Base-by-base conservation (phyloP, 2,329 filamentous ascomycete species). In the Scortechinia acanthostroma region DNA sequence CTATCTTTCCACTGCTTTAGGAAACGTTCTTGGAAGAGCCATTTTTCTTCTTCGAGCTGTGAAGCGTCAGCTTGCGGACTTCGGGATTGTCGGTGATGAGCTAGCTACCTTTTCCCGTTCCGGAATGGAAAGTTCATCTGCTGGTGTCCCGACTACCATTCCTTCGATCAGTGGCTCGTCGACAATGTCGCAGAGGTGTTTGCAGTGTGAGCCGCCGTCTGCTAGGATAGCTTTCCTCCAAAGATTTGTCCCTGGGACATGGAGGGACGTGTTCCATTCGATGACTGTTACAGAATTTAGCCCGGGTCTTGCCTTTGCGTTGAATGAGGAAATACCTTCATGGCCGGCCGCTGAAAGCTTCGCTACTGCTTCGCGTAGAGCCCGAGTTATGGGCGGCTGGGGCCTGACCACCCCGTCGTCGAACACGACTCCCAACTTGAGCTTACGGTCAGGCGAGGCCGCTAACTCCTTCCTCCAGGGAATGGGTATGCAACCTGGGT, bases 331-430 rank as follows among this genome's bases (percentile, higher is more conserved):
- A 30, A 30, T 46, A 45, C 46, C 46, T 42, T 47, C 46, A 22
- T 47, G 46, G 14, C 46, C 46, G 3, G 61, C 35, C 53, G 63
- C 55, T 58, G 64, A 28, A 47, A 76, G 45, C 4, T 51, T 54
- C 10, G 52, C 49, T 0, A 65, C 62, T 0, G 70, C 66, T 48
- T 76, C 70, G 5, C 70, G 62, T 4, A 77, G 53, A 1, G 74
- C 51, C 6, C 60, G 59, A 2, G 54, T 52, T 21, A 78, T 66
- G 0, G 74, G 73, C 13, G 75, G 74, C 21, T 75, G 65, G 3
- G 76, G 74, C 3, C 64, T 64, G 3, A 70, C 67, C 3, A 76
- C 58, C 0, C 68, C 70, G 48, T 79, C 75, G 35, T 64, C 65
- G 37, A 65, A 55, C 5, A 76, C 64, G 4, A 79, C 56, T 4